Evolutionary conservation across 805 yeast genomes (phyloP).

Genomic region (Nakazawaea ambrosiae): DNA sequence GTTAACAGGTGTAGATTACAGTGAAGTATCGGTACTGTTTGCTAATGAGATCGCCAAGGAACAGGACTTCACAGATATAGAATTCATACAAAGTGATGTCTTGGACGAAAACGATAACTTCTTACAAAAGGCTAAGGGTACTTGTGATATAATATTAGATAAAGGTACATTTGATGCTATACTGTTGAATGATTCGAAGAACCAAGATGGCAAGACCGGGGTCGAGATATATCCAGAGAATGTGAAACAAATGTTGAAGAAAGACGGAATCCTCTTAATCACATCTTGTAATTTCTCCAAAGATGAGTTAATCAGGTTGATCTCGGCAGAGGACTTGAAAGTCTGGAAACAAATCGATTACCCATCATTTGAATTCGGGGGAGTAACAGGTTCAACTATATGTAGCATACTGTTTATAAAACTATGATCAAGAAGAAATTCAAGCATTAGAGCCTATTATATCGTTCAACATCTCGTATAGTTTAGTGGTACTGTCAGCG

Average conservation of each 20-base stretch:
- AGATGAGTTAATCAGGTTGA: constrained; percentile 54
- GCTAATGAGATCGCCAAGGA: constrained; percentile 52
- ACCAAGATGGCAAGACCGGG: constrained; percentile 38
- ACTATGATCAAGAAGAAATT: constrained; percentile 13
- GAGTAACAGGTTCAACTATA: constrained; percentile 79
- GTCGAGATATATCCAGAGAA: constrained; percentile 57
- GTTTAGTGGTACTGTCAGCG: constrained; percentile 49
- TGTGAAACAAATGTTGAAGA: constrained; percentile 48
- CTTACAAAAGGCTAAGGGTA: constrained; percentile 22
- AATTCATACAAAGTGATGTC: constrained; percentile 67
- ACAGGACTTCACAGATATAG: constrained; percentile 29
- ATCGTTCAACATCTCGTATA: constrained; percentile 43
- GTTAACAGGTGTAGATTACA: constrained; percentile 79
- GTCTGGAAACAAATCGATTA: constrained; percentile 66
- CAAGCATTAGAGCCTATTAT: no score
- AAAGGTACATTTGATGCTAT: constrained; percentile 98
- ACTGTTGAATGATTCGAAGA: constrained; percentile 63
- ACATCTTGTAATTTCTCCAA: constrained; percentile 95
- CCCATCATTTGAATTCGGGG: constrained; percentile 86
- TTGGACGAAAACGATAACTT: constrained; percentile 33
- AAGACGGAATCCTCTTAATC: constrained; percentile 57
- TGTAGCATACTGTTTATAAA: constrained; percentile 77
- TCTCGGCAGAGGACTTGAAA: constrained; percentile 38
- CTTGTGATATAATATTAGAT: constrained; percentile 75
- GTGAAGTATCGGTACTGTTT: constrained; percentile 71